These are phyloP conservation scores for Coemansia pectinata DNA, from an alignment of 192 early-diverging fungal genomes.

Conservation along the genomic window DNA sequence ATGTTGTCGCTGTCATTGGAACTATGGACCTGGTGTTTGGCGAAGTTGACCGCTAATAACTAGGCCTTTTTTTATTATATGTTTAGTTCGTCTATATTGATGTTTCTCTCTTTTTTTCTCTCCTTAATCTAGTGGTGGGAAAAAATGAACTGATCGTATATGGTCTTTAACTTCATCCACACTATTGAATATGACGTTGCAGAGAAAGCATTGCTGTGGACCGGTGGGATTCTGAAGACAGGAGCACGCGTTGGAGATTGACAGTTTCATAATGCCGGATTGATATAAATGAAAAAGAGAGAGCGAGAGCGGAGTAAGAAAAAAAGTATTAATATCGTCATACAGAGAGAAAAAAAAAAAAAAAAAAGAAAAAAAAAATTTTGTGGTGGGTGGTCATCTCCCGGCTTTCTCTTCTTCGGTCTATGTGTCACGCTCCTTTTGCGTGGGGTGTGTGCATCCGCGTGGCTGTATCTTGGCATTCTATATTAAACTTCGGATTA, in stretches of 20 bases:
- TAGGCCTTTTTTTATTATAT: not conserved
- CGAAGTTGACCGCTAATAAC: conserved; percentile 74
- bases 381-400: not conserved
- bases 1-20: conserved; percentile 95
- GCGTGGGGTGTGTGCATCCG: not conserved
- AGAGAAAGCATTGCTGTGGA: conserved; percentile 42
- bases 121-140: conserved; percentile 17
- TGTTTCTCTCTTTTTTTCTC: not conserved
- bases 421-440: not conserved
- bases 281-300: not conserved
- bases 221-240: not conserved
- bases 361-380: too few relatives aligned
- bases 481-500: not conserved
- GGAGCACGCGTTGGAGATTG: not conserved
- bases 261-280: not conserved
- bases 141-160: conserved; percentile 35
- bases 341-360: too few relatives aligned
- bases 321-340: not conserved
- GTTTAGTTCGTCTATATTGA: too few relatives aligned
- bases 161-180: conserved; percentile 40
- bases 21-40: conserved; percentile 99
- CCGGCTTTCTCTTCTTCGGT: not conserved
- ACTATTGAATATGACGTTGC: conserved; percentile 24
- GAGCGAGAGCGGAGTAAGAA: not conserved
- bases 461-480: conserved; percentile 4